phyloP scores from a whole-genome alignment of 2,329 filamentous ascomycete genomes.

The Phialophora macrospora region DNA sequence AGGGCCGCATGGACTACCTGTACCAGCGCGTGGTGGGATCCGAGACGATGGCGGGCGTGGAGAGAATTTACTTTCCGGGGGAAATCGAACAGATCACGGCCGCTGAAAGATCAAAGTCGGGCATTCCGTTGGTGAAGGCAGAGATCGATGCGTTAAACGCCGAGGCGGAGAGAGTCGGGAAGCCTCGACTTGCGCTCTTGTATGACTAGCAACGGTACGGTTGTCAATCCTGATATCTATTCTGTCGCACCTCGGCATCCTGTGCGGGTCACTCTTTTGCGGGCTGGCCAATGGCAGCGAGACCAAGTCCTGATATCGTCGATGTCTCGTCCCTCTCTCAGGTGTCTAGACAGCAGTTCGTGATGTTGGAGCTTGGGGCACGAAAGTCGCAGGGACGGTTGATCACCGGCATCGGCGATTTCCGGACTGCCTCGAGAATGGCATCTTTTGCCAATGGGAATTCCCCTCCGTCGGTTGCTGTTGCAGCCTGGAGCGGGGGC shows the following conservation, averaged over 20 bases:
- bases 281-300: too few relatives aligned
- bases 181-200: constrained; percentile 6
- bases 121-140: constrained; percentile 56
- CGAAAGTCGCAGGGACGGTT: background rate
- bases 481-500: background rate
- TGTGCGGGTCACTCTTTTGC: too few relatives aligned
- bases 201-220: background rate
- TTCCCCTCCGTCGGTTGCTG: constrained; percentile 4
- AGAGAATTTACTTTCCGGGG: constrained; percentile 63
- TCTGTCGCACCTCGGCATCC: background rate
- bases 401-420: constrained; percentile 3
- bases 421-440: constrained; percentile 9
- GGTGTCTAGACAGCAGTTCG: too few relatives aligned
- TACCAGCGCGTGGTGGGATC: constrained; percentile 59
- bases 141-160: constrained; percentile 57
- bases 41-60: constrained; percentile 60
- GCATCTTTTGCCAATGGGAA: constrained; percentile 17
- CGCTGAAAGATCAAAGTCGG: constrained; percentile 46
- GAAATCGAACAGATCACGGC: constrained; percentile 60
- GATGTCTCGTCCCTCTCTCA: too few relatives aligned
- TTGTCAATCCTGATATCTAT: too few relatives aligned
- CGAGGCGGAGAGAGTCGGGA: constrained; percentile 55
- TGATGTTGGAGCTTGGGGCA: too few relatives aligned
- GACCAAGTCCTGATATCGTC: too few relatives aligned
- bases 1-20: constrained; percentile 62